phyloP scores from a whole-genome alignment of 805 yeast species.

The Yarrowia hollandica region DNA sequence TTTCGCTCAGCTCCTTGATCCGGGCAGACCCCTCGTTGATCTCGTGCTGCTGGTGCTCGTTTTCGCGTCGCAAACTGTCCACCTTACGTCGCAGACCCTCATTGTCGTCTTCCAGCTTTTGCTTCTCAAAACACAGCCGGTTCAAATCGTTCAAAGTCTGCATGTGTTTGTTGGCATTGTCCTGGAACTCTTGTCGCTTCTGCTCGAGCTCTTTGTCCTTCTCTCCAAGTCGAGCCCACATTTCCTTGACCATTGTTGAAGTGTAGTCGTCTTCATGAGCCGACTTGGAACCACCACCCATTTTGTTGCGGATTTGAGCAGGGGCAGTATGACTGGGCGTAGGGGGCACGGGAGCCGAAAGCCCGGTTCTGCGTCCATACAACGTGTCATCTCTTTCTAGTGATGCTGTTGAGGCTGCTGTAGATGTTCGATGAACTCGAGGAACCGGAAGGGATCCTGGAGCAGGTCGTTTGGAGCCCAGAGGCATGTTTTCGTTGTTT shows the following conservation, averaged over 20 bases:
- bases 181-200: constrained; percentile 24
- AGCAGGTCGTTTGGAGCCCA: constrained; percentile 5
- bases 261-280: not conserved
- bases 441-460: not conserved
- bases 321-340: constrained; percentile 20
- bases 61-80: constrained; percentile 4
- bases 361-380: not conserved
- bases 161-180: constrained; percentile 22
- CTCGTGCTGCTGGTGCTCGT: constrained; percentile 18
- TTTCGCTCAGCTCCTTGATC: constrained; percentile 16
- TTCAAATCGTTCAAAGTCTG: constrained; percentile 14
- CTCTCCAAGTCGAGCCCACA: constrained; percentile 9
- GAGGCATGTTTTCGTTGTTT: constrained; percentile 2
- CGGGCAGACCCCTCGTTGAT: not conserved
- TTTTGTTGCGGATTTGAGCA: constrained; percentile 4
- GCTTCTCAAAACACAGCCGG: constrained; percentile 10
- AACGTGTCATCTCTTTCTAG: constrained; percentile 17
- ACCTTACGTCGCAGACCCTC: not conserved
- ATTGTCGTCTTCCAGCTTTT: constrained; percentile 22
- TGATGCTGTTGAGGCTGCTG: too few relatives aligned
- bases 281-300: not conserved
- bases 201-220: constrained; percentile 25
- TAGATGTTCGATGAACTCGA: too few relatives aligned
- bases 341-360: not conserved
- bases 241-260: constrained; percentile 1